phyloP scores from a whole-genome alignment of 2,329 filamentous ascomycete genomes.

The Fusarium sp. region DNA sequence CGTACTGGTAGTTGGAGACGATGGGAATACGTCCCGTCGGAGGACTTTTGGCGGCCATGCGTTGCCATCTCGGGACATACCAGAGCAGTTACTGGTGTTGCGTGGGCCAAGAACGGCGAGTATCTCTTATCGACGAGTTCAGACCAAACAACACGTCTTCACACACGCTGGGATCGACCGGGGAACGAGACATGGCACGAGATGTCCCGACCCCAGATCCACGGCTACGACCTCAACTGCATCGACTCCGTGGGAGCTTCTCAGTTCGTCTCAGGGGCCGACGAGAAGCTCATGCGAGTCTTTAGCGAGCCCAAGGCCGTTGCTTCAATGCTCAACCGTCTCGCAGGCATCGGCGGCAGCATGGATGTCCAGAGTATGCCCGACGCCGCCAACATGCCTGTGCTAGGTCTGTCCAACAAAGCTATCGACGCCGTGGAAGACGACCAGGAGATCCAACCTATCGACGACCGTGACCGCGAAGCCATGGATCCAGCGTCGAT shows the following conservation, averaged over 20 bases:
- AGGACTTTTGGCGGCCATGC: slow-evolving; percentile 78
- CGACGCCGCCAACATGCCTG: slow-evolving; percentile 93
- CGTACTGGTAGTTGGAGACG: slow-evolving; percentile 92
- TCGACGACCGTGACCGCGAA: slow-evolving; percentile 60
- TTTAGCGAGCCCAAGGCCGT: slow-evolving; percentile 90
- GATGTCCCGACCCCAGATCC: slow-evolving; percentile 93
- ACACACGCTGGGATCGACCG: slow-evolving; percentile 75
- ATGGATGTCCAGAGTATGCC: slow-evolving; percentile 64
- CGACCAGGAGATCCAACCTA: slow-evolving; percentile 55
- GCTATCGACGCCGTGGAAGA: slow-evolving; percentile 72
- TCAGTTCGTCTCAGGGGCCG: slow-evolving; percentile 91
- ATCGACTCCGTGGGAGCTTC: slow-evolving; percentile 77
- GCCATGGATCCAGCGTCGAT: slow-evolving; percentile 64
- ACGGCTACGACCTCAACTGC: slow-evolving; percentile 97
- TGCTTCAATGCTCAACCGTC: slow-evolving; percentile 73
- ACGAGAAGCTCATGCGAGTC: slow-evolving; percentile 97
- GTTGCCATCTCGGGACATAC: slow-evolving; percentile 87
- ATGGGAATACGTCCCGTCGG: slow-evolving; percentile 72
- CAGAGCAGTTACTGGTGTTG: slow-evolving; percentile 79
- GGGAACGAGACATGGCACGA: slow-evolving; percentile 81
- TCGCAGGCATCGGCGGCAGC: slow-evolving; percentile 67
- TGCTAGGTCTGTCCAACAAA: slow-evolving; percentile 95
- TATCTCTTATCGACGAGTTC: slow-evolving; percentile 89
- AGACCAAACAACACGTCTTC: slow-evolving; percentile 92
- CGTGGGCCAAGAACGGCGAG: slow-evolving; percentile 83